Evolutionary conservation across 202 grass and related monocot genomes (phyloP), one percentile per base, ranked within the genome.

Genomic region (Setaria italica): DNA sequence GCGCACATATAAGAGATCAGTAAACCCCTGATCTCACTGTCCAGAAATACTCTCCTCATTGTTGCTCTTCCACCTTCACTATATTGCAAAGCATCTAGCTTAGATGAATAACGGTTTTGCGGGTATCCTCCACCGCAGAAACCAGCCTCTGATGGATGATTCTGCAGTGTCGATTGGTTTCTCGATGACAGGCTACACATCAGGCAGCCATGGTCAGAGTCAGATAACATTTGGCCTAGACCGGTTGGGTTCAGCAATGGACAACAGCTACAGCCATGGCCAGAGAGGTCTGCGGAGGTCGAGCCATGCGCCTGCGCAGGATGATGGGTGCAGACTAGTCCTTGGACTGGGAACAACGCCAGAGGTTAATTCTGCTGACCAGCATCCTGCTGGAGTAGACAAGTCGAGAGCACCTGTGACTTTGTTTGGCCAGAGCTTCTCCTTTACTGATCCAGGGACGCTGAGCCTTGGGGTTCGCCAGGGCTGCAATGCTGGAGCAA

Each of bases 281-380:
- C 73, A 46, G 46, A 64, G 80, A 67, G 70, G 76, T 81, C 57
- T 57, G 20, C 70, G 76, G 67, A 91, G 74, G 51, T 47, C 70
- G 48, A 79, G 53, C 59, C 86, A 91, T 77, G 21, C 59, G 29
- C 71, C 86, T 84, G 79, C 59, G 11, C 91, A 96, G 70, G 92
- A 99, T 67, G 97, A 99, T 70, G 85, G 80, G 9, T 96, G 91
- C 87, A 80, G 86, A 15, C 69, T 99, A 60, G 87, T 99, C 42
- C 97, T 99, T 67, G 97, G 97, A 66, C 74, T 99, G 57, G 94
- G 97, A 32, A 85, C 88, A 12, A 83, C 92, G 58, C 80, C 92
- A 17, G 94, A 99, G 49, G 73, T 67, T 2, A 88, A 84, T 83
- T 85, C 82, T 46, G 37, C 73, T 30, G 83, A 85, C 68, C 63